Evolutionary conservation across 768 basidiomycete species (phyloP), one percentile per base, ranked within the genome.

Genomic region (Agaricus blazei): DNA sequence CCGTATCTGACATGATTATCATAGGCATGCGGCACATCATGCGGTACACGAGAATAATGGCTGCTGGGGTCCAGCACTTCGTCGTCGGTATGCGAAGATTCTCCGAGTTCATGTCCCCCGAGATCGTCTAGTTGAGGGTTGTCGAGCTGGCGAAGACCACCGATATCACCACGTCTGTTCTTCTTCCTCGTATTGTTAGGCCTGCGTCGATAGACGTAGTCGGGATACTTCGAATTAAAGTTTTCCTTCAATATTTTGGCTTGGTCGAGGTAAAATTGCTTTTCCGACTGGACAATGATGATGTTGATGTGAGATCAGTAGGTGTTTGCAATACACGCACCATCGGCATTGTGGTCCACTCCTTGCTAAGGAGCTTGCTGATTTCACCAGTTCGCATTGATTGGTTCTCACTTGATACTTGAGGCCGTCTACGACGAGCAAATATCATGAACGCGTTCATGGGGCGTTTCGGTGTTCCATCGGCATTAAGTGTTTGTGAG

Each of bases 391-490:
- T 93, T 40, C 91, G 85, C 88, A 93, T 87, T 44, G 88, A 82
- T 67, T 91, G 90, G 66, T 93, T 88, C 59, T 88, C 87, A n/a
- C 88, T 83, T 7, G 88, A 84, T 34, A 93, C 88, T 68, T 93
- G 88, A 15, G 90, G 90, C 42, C 90, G 75, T 55, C 90, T 79
- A 51, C 85, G 79, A 24, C 90, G 82, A 58, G 91, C 90, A 63
- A 92, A 93, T 57, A 93, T 93, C 90, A 93, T 93, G 74, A 93
- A 93, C 23, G 90, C 90, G 68, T 93, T 93, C 90, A 93, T 93
- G 34, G 90, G 90, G 11, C 90, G 84, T 67, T 92, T 92, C 26
- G 90, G 90, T 46, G 90, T 92, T 27, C 90, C 90, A 62, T 93
- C 90, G 1, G 88, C 77, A 67, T 93, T 93, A 55, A 93, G 78